Conservation (phyloP, 257 asterid genomes). For the Paraleonurus japonicus region DNA sequence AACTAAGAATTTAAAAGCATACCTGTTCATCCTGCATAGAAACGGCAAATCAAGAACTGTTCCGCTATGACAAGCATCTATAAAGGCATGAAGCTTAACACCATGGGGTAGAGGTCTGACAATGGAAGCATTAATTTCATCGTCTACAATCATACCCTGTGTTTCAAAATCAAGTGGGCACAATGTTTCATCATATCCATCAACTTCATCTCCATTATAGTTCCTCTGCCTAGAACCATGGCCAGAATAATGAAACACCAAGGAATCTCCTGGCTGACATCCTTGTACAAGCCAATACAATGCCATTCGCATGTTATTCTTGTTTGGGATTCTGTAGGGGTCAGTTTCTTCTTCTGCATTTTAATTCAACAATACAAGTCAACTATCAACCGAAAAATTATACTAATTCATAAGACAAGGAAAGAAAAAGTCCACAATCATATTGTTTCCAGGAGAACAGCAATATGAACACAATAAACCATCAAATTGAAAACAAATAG, state of each 20-base stretch:
- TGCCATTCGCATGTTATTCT: slow-evolving; percentile 87
- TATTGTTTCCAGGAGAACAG: not conserved
- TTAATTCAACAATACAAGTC: slow-evolving; percentile 26
- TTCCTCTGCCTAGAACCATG: slow-evolving; percentile 90
- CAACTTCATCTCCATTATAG: slow-evolving; percentile 88
- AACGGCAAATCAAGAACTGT: slow-evolving; percentile 84
- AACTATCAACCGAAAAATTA: not conserved
- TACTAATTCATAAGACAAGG: not conserved
- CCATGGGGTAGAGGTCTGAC: slow-evolving; percentile 88
- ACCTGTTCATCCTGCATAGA: slow-evolving; percentile 94
- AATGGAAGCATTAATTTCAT: slow-evolving; percentile 82
- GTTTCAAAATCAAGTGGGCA: slow-evolving; percentile 95
- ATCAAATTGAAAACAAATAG: not conserved
- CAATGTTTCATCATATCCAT: slow-evolving; percentile 92
- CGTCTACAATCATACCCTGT: slow-evolving; percentile 96
- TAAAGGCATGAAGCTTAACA: slow-evolving; percentile 87
- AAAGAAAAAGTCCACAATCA: not conserved
- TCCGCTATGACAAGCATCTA: slow-evolving; percentile 95
- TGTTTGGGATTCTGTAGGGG: slow-evolving; percentile 78
- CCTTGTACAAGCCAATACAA: slow-evolving; percentile 91
- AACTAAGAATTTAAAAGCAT: slow-evolving; percentile 3
- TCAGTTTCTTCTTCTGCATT: slow-evolving; percentile 90
- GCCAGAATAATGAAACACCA: slow-evolving; percentile 92
- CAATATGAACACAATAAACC: not conserved
- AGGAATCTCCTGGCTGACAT: slow-evolving; percentile 89